Conservation (phyloP, 2,329 filamentous ascomycete genomes). For the Sphaerulina musiva region DNA sequence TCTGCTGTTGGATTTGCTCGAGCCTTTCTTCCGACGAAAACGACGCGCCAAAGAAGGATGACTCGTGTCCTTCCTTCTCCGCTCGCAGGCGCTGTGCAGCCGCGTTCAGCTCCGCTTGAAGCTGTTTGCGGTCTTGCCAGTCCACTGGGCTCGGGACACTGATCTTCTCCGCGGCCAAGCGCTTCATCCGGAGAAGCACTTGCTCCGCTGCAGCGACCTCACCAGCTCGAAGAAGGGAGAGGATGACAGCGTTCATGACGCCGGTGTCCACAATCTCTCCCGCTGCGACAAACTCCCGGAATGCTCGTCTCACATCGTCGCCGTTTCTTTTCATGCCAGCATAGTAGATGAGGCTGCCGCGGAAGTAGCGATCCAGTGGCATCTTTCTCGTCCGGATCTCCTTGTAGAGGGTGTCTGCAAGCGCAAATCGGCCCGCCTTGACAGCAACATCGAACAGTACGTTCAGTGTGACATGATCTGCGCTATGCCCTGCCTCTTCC, state of each 20-base stretch:
- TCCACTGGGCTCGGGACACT: conserved; percentile 30
- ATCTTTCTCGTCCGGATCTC: conserved; percentile 71
- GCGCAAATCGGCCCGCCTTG: conserved; percentile 72
- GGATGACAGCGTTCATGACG: conserved; percentile 79
- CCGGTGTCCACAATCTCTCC: conserved; percentile 85
- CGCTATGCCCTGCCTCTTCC: conserved; percentile 64
- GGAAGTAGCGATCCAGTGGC: conserved; percentile 68
- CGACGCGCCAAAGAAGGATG: conserved; percentile 39
- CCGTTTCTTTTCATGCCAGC: conserved; percentile 70
- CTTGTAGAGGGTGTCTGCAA: conserved; percentile 76
- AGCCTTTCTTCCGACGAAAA: conserved; percentile 22
- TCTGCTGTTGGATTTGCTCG: conserved; percentile 56
- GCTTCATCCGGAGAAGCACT: conserved; percentile 80
- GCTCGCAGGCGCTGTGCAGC: conserved; percentile 40
- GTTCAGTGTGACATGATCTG: conserved; percentile 80
- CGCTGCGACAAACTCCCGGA: conserved; percentile 72
- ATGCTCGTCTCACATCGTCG: conserved; percentile 66
- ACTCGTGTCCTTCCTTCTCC: conserved; percentile 43
- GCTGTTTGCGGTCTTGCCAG: conserved; percentile 39
- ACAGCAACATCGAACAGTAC: conserved; percentile 84
- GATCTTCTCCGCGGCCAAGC: conserved; percentile 42
- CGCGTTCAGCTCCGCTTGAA: conserved; percentile 45
- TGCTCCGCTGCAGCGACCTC: conserved; percentile 71
- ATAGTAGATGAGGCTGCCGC: conserved; percentile 76
- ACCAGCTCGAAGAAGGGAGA: conserved; percentile 66